Percentiles rank a stretch among this genome's conserved stretches.
Evolutionary conservation across 106 monocot species (phyloP).

Genomic region (Ottelia alismoides): DNA sequence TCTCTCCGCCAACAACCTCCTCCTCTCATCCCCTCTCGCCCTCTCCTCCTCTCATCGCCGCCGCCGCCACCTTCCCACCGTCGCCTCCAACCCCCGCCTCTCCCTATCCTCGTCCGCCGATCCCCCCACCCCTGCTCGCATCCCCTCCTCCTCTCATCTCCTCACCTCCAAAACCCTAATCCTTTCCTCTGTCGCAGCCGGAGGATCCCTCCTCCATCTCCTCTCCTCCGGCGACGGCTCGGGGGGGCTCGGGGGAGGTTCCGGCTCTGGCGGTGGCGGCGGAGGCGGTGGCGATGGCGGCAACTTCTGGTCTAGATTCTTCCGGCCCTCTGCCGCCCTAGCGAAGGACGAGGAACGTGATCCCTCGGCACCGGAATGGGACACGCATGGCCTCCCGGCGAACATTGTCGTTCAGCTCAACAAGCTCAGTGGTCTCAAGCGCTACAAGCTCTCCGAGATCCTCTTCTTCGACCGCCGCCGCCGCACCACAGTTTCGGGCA

Average conservation of each 20-base stretch:
- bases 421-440: constrained; percentile 84
- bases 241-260: constrained; percentile 20
- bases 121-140: no score
- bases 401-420: constrained; percentile 53
- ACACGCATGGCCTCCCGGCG: constrained; percentile 77
- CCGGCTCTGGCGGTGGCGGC: constrained; percentile 27
- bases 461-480: constrained; percentile 69
- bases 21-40: no score
- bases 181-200: no score
- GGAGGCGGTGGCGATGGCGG: constrained; percentile 43
- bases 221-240: no score
- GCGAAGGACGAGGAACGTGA: constrained; percentile 38
- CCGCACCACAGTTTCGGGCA: constrained; percentile 19
- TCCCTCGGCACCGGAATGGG: constrained; percentile 43
- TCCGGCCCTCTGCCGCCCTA: constrained; percentile 28
- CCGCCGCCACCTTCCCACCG: no score
- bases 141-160: no score
- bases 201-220: no score
- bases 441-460: constrained; percentile 89
- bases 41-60: no score
- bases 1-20: no score
- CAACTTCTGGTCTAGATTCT: constrained; percentile 60
- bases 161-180: no score
- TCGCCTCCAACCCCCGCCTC: no score
- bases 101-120: no score